A percentile compares a stretch with the other conserved stretches of the same genome.
Conservation (phyloP, 108 stramenopile genomes). For the Epipyxis sp. region DNA sequence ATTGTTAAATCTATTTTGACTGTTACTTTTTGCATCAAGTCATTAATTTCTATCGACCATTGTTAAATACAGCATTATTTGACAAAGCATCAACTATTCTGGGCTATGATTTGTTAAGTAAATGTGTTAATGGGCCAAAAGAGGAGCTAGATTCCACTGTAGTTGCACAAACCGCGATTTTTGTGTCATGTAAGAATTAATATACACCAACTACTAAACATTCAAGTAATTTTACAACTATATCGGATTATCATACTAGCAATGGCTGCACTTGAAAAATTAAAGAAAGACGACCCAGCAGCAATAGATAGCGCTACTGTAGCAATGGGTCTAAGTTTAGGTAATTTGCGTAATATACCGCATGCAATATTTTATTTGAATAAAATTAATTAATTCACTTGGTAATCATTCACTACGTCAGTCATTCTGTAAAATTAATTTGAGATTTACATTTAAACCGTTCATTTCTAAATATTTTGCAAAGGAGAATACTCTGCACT, state of each 20-base stretch:
- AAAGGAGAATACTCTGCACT: constrained; percentile 95
- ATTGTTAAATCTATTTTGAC: too few species aligned
- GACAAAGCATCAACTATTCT: constrained; percentile 88
- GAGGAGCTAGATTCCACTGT: constrained; percentile 34
- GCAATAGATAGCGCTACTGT: constrained; percentile 79
- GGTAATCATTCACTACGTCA: not conserved
- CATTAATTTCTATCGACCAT: too few species aligned
- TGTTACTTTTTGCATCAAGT: too few species aligned
- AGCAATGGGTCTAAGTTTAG: constrained; percentile 19
- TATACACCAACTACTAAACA: too few species aligned
- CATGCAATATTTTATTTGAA: not conserved
- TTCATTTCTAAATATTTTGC: too few species aligned
- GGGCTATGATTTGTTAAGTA: constrained; percentile 87
- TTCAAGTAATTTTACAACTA: too few species aligned
- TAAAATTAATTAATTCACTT: not conserved
- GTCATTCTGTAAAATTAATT: too few species aligned
- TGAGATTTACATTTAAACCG: too few species aligned
- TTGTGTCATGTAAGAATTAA: too few species aligned
- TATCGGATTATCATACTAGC: too few species aligned
- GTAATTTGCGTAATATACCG: too few species aligned
- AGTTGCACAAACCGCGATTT: constrained; percentile 94
- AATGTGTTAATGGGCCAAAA: constrained; percentile 16
- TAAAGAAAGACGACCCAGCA: constrained; percentile 59
- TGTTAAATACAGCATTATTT: constrained; percentile 71
- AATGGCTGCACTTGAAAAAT: constrained; percentile 95